Base-by-base conservation (phyloP, 1,284 basidiomycete genomes). In the Boletus mariae region DNA sequence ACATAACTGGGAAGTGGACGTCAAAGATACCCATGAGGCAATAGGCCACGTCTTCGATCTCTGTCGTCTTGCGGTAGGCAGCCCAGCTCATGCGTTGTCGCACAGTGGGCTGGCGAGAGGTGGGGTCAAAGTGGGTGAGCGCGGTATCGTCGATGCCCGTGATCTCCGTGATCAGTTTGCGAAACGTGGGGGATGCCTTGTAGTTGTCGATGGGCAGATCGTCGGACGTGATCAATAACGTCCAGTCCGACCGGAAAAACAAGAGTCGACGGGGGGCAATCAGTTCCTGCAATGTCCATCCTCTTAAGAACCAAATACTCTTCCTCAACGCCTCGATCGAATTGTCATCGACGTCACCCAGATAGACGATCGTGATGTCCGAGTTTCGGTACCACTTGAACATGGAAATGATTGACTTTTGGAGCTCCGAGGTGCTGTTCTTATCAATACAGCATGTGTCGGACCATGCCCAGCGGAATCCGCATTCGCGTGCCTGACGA, bases 41-140 rank as follows among this genome's bases (percentile, higher is more conserved):
- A 17, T 63, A 63, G 5, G 61, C 61, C 4, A 51, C 37, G 48
- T 65, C 61, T 31, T 62, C 61, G 29, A 55, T 3, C 44, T 65
- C 59, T 7, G 63, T 65, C 28, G 61, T 65, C 53, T 56, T 63
- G 37, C 61, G 61, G 38, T 23, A 55, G 0, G 63, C 53, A 12
- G 61, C 63, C 61, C 61, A 63, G 53, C 58, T 65, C 62, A 62
- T 63, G n/a, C 60, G 62, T 44, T 63, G 53, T 1, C 60, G 57
- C 42, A 63, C 45, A 5, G 56, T 52, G 15, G 54, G 53, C 5
- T 29, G 44, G 41, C 50, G 54, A 11, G 57, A 54, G 17, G 60
- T n/a, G n/a, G 58, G 60, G 20, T 61, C 54, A 45, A 61, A 64
- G 28, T 20, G 17, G 23, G 57, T 64, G 34, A 61, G 59, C 7